Evolutionary conservation across 441 rosid species (phyloP).

Genomic region (Gossypium trilobum): DNA sequence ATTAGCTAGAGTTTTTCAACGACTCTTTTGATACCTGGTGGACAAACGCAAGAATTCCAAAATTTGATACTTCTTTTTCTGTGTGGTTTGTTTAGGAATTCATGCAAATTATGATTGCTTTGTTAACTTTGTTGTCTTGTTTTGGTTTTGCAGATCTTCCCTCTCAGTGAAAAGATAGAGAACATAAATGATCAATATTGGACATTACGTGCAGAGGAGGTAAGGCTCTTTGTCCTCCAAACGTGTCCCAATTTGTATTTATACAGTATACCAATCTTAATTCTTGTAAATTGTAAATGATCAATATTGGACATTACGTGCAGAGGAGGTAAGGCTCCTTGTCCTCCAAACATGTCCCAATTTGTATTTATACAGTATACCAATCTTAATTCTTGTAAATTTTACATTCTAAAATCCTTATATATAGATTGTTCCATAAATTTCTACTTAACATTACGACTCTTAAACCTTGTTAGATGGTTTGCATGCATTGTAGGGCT

Average conservation of each 20-base stretch:
- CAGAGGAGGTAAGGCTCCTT: constrained; percentile 67
- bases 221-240: constrained; percentile 20
- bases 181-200: constrained; percentile 98
- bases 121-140: background rate
- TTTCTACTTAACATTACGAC: background rate
- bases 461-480: background rate
- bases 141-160: constrained; percentile 56
- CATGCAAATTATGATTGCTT: background rate
- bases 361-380: background rate
- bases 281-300: constrained; percentile 39
- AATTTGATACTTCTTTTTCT: background rate
- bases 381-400: background rate
- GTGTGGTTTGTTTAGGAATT: background rate
- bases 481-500: background rate
- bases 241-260: background rate
- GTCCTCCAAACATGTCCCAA: background rate
- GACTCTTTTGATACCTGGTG: background rate
- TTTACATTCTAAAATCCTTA: background rate
- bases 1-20: background rate
- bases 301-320: constrained; percentile 95
- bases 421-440: background rate
- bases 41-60: constrained; percentile 2
- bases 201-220: constrained; percentile 98
- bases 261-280: background rate
- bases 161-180: constrained; percentile 72